Conservation (phyloP, 441 rosid species). For the Pelargonium australe region DNA sequence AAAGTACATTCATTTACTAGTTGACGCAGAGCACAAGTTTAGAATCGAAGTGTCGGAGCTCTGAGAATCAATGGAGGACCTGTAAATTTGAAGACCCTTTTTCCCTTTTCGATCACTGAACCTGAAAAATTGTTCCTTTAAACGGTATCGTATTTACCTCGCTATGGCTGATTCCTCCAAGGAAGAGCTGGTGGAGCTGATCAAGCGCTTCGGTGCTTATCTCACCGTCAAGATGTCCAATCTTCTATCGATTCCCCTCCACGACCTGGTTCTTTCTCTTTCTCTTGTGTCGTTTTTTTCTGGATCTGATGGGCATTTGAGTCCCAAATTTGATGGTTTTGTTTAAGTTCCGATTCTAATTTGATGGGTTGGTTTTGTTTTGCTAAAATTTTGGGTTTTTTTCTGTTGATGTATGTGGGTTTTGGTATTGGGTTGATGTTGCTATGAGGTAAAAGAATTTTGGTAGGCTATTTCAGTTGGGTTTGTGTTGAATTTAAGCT, state of each 20-base stretch:
- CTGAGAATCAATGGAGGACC: neutral
- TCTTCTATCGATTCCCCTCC: constrained; percentile 55
- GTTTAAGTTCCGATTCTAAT: neutral
- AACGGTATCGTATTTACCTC: neutral
- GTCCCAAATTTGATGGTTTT: neutral
- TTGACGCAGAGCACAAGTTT: neutral
- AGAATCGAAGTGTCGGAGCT: neutral
- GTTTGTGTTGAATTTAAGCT: too few relatives aligned
- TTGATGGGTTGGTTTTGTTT: neutral
- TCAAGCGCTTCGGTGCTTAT: constrained; percentile 78
- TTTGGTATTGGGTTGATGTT: constrained; percentile 1
- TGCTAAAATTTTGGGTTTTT: neutral
- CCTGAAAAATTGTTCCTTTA: neutral
- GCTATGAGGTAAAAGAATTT: neutral
- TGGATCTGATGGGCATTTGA: neutral
- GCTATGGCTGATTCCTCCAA: constrained; percentile 65
- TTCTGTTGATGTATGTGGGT: neutral
- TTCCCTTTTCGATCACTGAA: neutral
- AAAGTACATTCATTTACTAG: neutral
- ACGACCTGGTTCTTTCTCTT: constrained; percentile 43
- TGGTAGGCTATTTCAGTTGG: neutral
- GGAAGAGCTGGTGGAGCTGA: constrained; percentile 66
- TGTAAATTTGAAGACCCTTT: neutral
- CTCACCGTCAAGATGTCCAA: constrained; percentile 70
- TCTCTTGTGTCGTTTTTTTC: neutral